phyloP scores from a whole-genome alignment of 2,329 filamentous ascomycete genomes.

The Sporothrix phasma region DNA sequence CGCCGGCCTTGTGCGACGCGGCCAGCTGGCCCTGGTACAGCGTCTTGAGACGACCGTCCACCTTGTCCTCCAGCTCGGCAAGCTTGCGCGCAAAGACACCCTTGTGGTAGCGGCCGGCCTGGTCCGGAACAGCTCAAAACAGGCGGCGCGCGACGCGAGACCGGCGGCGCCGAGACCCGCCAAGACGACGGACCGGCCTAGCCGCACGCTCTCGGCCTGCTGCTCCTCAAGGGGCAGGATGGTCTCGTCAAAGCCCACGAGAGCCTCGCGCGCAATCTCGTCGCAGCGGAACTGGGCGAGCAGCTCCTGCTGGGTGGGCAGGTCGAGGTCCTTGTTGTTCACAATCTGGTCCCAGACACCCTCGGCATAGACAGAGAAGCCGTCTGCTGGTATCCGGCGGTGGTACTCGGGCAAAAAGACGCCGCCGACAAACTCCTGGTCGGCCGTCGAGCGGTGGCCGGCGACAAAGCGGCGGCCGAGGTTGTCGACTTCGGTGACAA shows the following conservation, averaged over 20 bases:
- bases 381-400: slow-evolving; percentile 88
- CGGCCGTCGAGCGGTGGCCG: slow-evolving; percentile 57
- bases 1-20: slow-evolving; percentile 81
- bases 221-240: slow-evolving; percentile 77
- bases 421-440: slow-evolving; percentile 66
- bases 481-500: slow-evolving; percentile 67
- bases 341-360: slow-evolving; percentile 98
- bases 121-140: slow-evolving; percentile 79
- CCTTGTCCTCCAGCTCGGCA: slow-evolving; percentile 72
- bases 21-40: slow-evolving; percentile 82
- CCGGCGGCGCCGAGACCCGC: slow-evolving; percentile 65
- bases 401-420: slow-evolving; percentile 93
- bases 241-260: slow-evolving; percentile 71
- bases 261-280: slow-evolving; percentile 85
- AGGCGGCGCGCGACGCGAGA: slow-evolving; percentile 58
- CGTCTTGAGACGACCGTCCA: slow-evolving; percentile 78
- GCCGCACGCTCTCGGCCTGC: slow-evolving; percentile 62
- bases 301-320: slow-evolving; percentile 94
- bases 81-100: slow-evolving; percentile 83
- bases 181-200: slow-evolving; percentile 66
- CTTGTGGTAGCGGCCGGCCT: slow-evolving; percentile 94
- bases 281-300: slow-evolving; percentile 96
- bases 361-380: slow-evolving; percentile 88
- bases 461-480: slow-evolving; percentile 74
- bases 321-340: slow-evolving; percentile 93